Percentiles rank a stretch among this genome's conserved stretches.
phyloP scores from a whole-genome alignment of 2,329 filamentous ascomycete genomes.

The Eutypa lata region DNA sequence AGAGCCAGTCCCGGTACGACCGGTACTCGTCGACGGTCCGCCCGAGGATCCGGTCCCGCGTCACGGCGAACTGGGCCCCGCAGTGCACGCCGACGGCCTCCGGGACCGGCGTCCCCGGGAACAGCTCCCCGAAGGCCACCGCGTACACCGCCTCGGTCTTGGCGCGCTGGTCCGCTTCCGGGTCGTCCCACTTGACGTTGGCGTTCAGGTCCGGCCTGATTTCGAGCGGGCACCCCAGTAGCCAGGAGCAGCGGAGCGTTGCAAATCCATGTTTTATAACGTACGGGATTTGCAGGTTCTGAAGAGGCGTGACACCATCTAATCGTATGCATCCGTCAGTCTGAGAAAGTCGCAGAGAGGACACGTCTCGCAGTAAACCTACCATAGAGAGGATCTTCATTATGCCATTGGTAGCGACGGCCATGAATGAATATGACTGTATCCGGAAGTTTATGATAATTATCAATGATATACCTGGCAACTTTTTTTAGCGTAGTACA shows the following conservation, averaged over 20 bases:
- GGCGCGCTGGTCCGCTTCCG: conserved; percentile 34
- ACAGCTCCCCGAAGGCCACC: conserved; percentile 19
- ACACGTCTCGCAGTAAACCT: conserved; percentile 6
- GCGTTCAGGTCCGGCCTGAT: conserved; percentile 16
- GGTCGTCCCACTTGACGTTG: conserved; percentile 8
- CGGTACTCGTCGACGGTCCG: conserved; percentile 43
- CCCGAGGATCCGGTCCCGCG: conserved; percentile 37
- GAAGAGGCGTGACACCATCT: conserved; percentile 35
- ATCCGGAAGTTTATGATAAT: conserved; percentile 28
- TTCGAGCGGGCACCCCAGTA: conserved; percentile 39
- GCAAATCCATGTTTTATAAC: conserved; percentile 44
- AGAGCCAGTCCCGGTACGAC: conserved; percentile 47
- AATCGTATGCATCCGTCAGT: background rate
- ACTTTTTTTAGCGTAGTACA: background rate
- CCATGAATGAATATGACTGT: conserved; percentile 30
- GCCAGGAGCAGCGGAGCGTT: conserved; percentile 47
- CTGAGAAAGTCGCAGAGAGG: background rate
- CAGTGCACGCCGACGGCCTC: conserved; percentile 41
- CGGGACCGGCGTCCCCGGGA: conserved; percentile 28
- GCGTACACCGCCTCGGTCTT: conserved; percentile 27
- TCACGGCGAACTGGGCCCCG: conserved; percentile 53
- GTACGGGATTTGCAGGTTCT: conserved; percentile 35
- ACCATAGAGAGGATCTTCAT: conserved; percentile 35
- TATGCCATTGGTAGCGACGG: conserved; percentile 30
- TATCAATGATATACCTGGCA: conserved; percentile 24